Evolutionary conservation across 768 basidiomycete genomes (phyloP).

Genomic region (Suillus weaverae): DNA sequence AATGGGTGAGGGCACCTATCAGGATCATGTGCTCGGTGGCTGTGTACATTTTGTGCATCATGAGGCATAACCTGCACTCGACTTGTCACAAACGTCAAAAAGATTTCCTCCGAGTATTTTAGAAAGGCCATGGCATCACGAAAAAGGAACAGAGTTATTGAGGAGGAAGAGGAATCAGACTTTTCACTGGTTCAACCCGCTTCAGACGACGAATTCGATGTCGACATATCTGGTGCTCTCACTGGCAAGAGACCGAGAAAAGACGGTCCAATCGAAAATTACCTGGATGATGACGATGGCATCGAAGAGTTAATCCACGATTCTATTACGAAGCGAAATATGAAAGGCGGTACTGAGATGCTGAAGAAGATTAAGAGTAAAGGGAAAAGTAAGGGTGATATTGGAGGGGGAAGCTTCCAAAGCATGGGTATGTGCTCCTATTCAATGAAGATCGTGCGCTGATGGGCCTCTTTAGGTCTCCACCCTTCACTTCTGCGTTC

Average conservation of each 20-base stretch:
- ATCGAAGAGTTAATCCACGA: slow-evolving; percentile 65
- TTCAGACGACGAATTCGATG: slow-evolving; percentile 50
- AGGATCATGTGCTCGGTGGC: slow-evolving; percentile 2
- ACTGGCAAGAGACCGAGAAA: slow-evolving; percentile 43
- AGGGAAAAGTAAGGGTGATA: slow-evolving; percentile 69
- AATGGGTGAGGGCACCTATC: background rate
- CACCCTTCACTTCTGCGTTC: slow-evolving; percentile 82
- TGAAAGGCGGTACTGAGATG: slow-evolving; percentile 72
- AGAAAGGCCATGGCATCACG: slow-evolving; percentile 30
- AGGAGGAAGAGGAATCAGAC: slow-evolving; percentile 12
- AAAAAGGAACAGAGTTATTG: slow-evolving; percentile 32
- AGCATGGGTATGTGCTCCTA: slow-evolving; percentile 74
- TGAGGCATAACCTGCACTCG: background rate
- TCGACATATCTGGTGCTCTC: slow-evolving; percentile 68
- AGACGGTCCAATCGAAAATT: slow-evolving; percentile 5
- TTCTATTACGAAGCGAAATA: slow-evolving; percentile 69
- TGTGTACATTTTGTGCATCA: background rate
- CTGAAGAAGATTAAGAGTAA: slow-evolving; percentile 80
- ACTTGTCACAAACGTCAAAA: background rate
- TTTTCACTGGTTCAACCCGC: slow-evolving; percentile 13
- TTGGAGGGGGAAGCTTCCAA: slow-evolving; percentile 94
- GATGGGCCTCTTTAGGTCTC: slow-evolving; percentile 52
- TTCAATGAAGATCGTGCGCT: slow-evolving; percentile 1
- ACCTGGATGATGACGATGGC: slow-evolving; percentile 45
- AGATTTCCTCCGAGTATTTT: background rate